phyloP scores from a whole-genome alignment of 176 grass and related monocot genomes.

The Saccharum spontaneum region DNA sequence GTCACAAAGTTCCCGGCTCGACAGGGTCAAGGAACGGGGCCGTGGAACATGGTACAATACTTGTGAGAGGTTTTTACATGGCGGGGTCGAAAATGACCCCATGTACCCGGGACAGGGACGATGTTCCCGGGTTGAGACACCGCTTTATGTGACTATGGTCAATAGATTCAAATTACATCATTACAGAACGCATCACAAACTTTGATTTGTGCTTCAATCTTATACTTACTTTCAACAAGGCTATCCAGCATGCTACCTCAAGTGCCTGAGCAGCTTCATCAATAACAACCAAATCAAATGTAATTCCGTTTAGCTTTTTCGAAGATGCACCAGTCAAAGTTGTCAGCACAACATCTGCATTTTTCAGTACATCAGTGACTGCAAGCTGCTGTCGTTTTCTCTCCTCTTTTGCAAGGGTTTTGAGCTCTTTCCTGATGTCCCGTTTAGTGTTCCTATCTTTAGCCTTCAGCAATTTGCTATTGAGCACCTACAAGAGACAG shows the following conservation, averaged over 20 bases:
- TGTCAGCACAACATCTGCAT: slow-evolving; percentile 81
- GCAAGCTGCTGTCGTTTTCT: slow-evolving; percentile 89
- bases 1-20: no score
- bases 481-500: slow-evolving; percentile 54
- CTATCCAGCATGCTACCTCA: slow-evolving; percentile 94
- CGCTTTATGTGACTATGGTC: no score
- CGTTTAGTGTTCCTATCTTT: slow-evolving; percentile 90
- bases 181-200: slow-evolving; percentile 7
- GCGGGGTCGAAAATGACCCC: no score
- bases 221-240: slow-evolving; percentile 76
- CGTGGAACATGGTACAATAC: no score
- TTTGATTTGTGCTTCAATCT: background rate
- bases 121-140: no score
- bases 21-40: no score
- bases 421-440: slow-evolving; percentile 93
- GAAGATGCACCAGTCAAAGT: slow-evolving; percentile 96
- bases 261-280: slow-evolving; percentile 99
- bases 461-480: slow-evolving; percentile 87
- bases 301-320: slow-evolving; percentile 64
- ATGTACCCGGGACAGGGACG: no score
- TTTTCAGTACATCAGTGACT: slow-evolving; percentile 91
- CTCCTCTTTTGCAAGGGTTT: slow-evolving; percentile 87
- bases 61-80: no score
- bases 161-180: slow-evolving; percentile 1
- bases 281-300: slow-evolving; percentile 95